These are phyloP conservation scores for Physcomitrium patens DNA, from an alignment of 225 moss, liverwort and hornwort genomes.

Conservation along the genomic window DNA sequence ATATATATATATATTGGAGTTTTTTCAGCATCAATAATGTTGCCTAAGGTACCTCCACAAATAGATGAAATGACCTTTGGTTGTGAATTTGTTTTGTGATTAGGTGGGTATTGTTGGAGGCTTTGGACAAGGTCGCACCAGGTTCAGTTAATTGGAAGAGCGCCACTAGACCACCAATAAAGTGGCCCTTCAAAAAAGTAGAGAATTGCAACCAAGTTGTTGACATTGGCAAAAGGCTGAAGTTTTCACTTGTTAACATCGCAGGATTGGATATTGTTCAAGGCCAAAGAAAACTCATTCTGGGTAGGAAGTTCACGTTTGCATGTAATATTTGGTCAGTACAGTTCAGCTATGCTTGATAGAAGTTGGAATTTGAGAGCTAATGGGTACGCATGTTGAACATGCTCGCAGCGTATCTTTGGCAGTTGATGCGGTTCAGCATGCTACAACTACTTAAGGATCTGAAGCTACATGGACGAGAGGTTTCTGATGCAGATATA, in stretches of 20 bases:
- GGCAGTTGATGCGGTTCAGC: conserved; percentile 94
- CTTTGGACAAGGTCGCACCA: conserved; percentile 83
- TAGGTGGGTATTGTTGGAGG: conserved; percentile 93
- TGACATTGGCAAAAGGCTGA: conserved; percentile 78
- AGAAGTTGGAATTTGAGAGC: neutral
- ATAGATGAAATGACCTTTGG: conserved; percentile 5
- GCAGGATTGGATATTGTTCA: conserved; percentile 93
- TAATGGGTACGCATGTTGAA: conserved; percentile 22
- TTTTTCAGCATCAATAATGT: neutral
- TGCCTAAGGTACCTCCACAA: neutral
- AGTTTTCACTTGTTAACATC: conserved; percentile 96
- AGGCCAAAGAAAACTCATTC: conserved; percentile 94
- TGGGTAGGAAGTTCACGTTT: conserved; percentile 57
- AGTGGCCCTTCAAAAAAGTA: conserved; percentile 94
- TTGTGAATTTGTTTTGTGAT: conserved; percentile 8
- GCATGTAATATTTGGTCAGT: neutral
- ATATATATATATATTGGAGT: neutral
- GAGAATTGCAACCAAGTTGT: conserved; percentile 99
- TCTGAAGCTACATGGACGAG: conserved; percentile 80
- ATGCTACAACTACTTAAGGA: conserved; percentile 83
- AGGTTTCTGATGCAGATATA: conserved; percentile 90
- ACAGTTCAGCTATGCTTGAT: neutral
- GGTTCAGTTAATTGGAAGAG: conserved; percentile 88
- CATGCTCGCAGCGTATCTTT: conserved; percentile 76
- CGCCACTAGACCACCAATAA: conserved; percentile 87